Evolutionary conservation across 2,329 filamentous ascomycete species (phyloP).

Genomic region (Fusarium denticulatum): DNA sequence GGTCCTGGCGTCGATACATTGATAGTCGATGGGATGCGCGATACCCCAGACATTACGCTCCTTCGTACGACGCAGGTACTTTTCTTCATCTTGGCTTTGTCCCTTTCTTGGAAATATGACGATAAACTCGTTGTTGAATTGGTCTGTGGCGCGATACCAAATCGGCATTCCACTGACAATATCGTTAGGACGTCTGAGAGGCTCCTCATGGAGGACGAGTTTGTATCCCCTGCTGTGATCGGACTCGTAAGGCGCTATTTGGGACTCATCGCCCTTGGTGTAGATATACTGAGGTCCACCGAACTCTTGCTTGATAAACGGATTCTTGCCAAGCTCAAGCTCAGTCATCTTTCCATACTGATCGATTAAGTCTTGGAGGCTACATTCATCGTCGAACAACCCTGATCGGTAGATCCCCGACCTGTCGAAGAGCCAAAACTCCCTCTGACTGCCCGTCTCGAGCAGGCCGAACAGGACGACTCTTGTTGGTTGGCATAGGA

Average conservation of each 20-base stretch:
- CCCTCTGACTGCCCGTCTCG: slow-evolving; percentile 19
- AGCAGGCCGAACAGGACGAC: slow-evolving; percentile 29
- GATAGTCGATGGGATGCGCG: slow-evolving; percentile 17
- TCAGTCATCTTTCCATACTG: slow-evolving; percentile 21
- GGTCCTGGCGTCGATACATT: background rate
- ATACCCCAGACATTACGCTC: slow-evolving; percentile 28
- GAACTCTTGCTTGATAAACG: background rate
- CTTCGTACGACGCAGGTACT: slow-evolving; percentile 22
- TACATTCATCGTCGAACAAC: background rate
- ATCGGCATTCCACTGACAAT: slow-evolving; percentile 33
- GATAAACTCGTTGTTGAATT: background rate
- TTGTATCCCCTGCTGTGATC: background rate
- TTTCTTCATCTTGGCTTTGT: background rate
- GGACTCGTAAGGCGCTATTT: background rate
- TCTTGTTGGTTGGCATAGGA: slow-evolving; percentile 29
- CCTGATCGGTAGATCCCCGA: slow-evolving; percentile 33
- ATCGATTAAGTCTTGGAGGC: background rate
- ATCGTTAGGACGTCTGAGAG: background rate
- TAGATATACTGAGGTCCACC: background rate
- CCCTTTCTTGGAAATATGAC: slow-evolving; percentile 30
- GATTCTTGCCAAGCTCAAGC: slow-evolving; percentile 10
- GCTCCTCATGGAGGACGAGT: background rate
- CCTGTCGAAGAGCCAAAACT: slow-evolving; percentile 39
- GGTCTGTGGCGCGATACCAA: slow-evolving; percentile 17
- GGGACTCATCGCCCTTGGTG: background rate